Evolutionary conservation across 2,329 filamentous ascomycete genomes (phyloP).

Genomic region (Diplodia mutila): DNA sequence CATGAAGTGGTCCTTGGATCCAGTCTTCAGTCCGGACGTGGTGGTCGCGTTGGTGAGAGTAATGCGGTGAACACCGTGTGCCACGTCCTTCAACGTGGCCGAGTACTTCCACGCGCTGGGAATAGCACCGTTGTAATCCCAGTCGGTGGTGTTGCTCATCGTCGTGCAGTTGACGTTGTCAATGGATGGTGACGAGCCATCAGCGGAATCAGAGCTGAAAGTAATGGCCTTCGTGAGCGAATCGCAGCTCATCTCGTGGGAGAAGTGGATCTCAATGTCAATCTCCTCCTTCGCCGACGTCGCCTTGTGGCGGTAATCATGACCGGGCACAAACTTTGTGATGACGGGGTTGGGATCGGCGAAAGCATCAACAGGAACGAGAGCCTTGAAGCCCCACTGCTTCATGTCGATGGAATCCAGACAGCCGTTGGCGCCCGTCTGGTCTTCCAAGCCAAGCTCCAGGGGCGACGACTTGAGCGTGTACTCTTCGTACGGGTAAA

Average conservation of each 20-base stretch:
- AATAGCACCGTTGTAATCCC: constrained; percentile 56
- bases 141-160: constrained; percentile 34
- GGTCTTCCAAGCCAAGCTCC: constrained; percentile 40
- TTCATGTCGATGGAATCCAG: constrained; percentile 56
- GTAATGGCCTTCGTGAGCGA: constrained; percentile 55
- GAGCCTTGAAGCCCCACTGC: constrained; percentile 63
- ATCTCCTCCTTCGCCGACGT: constrained; percentile 51
- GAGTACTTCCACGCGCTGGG: constrained; percentile 59
- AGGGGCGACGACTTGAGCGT: constrained; percentile 53
- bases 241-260: constrained; percentile 64
- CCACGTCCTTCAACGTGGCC: constrained; percentile 58
- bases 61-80: constrained; percentile 64
- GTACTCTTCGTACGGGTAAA: constrained; percentile 63
- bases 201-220: constrained; percentile 58
- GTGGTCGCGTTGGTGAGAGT: constrained; percentile 60
- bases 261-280: constrained; percentile 62
- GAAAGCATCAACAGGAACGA: constrained; percentile 59
- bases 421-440: constrained; percentile 59
- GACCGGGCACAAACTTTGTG: constrained; percentile 63
- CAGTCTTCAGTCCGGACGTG: constrained; percentile 37
- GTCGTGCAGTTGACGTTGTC: constrained; percentile 54
- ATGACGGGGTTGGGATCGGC: constrained; percentile 59
- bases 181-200: constrained; percentile 48
- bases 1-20: constrained; percentile 63
- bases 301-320: constrained; percentile 62